Conservation (phyloP, 768 basidiomycete species). For the Lyophyllum shimeji region DNA sequence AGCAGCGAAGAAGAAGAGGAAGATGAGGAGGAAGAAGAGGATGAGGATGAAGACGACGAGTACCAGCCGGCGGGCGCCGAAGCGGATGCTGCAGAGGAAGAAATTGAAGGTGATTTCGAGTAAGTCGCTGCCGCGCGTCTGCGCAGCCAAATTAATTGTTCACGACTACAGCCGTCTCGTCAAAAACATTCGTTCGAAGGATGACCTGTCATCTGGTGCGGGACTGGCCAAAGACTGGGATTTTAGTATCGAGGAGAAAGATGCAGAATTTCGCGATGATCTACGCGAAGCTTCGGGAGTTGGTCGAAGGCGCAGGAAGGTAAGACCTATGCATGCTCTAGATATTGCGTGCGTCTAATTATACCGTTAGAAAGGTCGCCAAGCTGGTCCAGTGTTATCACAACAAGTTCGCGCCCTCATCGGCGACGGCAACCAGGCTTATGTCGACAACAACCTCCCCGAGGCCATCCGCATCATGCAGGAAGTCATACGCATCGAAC, state of each 20-base stretch:
- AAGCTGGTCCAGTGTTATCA: constrained; percentile 55
- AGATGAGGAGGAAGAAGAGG: constrained; percentile 12
- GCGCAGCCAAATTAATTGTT: background rate
- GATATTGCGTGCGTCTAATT: background rate
- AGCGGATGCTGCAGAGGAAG: constrained; percentile 38
- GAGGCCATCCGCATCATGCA: constrained; percentile 80
- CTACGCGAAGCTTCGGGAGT: constrained; percentile 74
- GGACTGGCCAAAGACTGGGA: constrained; percentile 73
- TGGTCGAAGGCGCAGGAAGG: constrained; percentile 49
- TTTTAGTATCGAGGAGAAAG: constrained; percentile 63
- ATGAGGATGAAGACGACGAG: constrained; percentile 17
- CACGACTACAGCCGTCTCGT: constrained; percentile 57
- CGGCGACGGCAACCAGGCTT: constrained; percentile 86
- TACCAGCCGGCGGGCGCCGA: background rate
- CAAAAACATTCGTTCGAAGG: constrained; percentile 56
- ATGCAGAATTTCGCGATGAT: constrained; percentile 72
- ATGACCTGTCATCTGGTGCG: constrained; percentile 37
- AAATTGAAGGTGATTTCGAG: constrained; percentile 65
- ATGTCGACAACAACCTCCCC: constrained; percentile 65
- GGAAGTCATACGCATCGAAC: constrained; percentile 71
- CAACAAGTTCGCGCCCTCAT: constrained; percentile 73
- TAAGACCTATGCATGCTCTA: constrained; percentile 20
- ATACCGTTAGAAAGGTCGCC: constrained; percentile 39
- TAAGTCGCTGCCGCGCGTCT: constrained; percentile 19
- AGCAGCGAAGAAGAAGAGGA: constrained; percentile 7